Percentiles rank a stretch among this genome's conserved stretches.
phyloP scores from a whole-genome alignment of 176 grass and related monocot species.

The Oryza nivara region DNA sequence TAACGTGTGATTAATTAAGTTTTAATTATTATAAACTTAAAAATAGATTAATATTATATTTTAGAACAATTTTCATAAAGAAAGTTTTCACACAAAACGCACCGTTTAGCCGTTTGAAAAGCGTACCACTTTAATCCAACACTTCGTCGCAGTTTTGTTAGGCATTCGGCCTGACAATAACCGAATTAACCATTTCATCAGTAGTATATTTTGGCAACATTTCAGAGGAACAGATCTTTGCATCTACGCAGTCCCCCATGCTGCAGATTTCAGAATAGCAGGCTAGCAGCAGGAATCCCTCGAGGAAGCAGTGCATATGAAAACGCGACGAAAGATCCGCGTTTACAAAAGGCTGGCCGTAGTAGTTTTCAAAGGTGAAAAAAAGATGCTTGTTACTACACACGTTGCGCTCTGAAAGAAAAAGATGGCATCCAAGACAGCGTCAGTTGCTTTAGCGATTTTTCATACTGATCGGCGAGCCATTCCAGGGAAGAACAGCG shows the following conservation, averaged over 20 bases:
- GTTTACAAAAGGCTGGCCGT: not conserved
- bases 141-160: no score
- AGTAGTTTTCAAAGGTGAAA: not conserved
- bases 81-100: no score
- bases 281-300: not conserved
- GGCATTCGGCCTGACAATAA: not conserved
- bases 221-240: not conserved
- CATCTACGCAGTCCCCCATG: not conserved
- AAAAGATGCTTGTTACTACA: conserved; percentile 12
- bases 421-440: not conserved
- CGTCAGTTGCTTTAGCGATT: not conserved
- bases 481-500: not conserved
- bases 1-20: no score
- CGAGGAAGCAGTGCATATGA: not conserved
- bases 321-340: conserved; percentile 14
- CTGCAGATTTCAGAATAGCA: not conserved
- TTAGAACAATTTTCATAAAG: no score
- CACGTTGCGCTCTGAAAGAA: not conserved
- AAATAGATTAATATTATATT: no score
- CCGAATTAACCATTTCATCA: not conserved
- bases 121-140: no score
- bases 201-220: not conserved
- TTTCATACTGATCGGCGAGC: not conserved
- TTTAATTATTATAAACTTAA: no score
- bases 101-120: no score